A percentile compares a stretch with the other conserved stretches of the same genome.
Evolutionary conservation across 176 grass and related monocot genomes (phyloP).

Genomic region (Carex parvula): DNA sequence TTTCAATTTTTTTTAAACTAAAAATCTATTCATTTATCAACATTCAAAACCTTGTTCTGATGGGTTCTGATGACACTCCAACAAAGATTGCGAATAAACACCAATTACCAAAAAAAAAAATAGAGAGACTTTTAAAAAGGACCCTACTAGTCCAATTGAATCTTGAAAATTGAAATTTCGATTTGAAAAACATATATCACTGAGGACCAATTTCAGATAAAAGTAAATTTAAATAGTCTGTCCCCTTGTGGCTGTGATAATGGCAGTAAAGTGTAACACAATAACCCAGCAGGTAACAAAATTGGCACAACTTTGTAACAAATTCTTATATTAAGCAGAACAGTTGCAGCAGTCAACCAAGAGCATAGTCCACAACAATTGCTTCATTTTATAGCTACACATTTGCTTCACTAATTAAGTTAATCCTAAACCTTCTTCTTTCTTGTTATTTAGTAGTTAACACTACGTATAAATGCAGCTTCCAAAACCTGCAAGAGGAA

Average conservation of each 20-base stretch:
- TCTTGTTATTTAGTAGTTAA: not conserved
- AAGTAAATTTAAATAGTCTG: not conserved
- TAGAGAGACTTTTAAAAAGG: not conserved
- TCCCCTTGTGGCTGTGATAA: too few species aligned
- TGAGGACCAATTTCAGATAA: not conserved
- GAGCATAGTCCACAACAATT: not conserved
- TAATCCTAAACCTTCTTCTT: not conserved
- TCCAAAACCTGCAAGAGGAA: not conserved
- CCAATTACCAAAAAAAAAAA: not conserved
- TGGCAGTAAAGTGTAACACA: not conserved
- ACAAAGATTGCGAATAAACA: not conserved
- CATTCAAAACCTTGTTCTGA: not conserved
- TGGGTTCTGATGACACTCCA: not conserved
- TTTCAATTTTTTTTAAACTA: not conserved
- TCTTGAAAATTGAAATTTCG: not conserved
- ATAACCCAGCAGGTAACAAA: not conserved
- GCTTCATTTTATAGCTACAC: not conserved
- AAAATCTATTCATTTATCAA: not conserved
- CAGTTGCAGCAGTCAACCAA: not conserved
- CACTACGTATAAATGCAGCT: not conserved
- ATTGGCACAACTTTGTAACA: not conserved
- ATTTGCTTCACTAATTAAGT: not conserved
- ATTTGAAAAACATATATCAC: not conserved
- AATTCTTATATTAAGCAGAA: constrained; percentile 2
- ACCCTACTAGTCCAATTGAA: not conserved